These are phyloP conservation scores for Pythium vanterpoolii DNA, from an alignment of 352 stramenopile genomes.

Conservation along the genomic window DNA sequence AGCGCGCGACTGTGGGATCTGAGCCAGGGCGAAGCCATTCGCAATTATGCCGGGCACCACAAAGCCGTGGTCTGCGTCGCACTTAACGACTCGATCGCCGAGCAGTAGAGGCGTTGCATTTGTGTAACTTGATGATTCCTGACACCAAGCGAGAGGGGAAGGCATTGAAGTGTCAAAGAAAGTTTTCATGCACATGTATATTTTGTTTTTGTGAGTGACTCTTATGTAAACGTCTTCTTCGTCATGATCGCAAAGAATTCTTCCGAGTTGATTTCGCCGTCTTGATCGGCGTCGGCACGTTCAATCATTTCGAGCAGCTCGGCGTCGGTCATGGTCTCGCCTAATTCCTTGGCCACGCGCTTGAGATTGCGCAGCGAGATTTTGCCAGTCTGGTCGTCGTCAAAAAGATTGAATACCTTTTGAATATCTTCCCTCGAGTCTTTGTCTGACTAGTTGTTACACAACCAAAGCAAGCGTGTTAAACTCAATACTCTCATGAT, in stretches of 20 bases:
- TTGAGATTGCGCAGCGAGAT: constrained; percentile 98
- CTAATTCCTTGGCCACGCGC: constrained; percentile 97
- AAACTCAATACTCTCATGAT: not conserved
- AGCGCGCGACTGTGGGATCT: constrained; percentile 97
- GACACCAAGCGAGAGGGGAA: not conserved
- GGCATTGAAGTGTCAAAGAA: not conserved
- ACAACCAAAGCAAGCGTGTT: constrained; percentile 2
- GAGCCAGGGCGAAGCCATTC: constrained; percentile 80
- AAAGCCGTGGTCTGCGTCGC: constrained; percentile 89
- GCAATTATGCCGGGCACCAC: constrained; percentile 88
- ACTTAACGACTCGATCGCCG: constrained; percentile 77
- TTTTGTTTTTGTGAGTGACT: not conserved
- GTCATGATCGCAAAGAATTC: constrained; percentile 99
- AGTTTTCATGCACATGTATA: constrained; percentile 23
- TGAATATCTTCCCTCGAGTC: constrained; percentile 96
- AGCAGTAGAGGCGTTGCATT: constrained; percentile 6
- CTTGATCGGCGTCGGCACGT: constrained; percentile 92
- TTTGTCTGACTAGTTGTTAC: constrained; percentile 83
- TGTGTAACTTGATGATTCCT: not conserved
- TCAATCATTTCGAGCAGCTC: constrained; percentile 99
- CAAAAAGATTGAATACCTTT: constrained; percentile 96
- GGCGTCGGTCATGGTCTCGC: constrained; percentile 98
- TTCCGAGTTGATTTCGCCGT: constrained; percentile 96
- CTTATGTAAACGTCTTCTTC: constrained; percentile 90
- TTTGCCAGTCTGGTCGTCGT: constrained; percentile 97